phyloP scores from a whole-genome alignment of 768 basidiomycete species.

The Cyclocybe aegerita region DNA sequence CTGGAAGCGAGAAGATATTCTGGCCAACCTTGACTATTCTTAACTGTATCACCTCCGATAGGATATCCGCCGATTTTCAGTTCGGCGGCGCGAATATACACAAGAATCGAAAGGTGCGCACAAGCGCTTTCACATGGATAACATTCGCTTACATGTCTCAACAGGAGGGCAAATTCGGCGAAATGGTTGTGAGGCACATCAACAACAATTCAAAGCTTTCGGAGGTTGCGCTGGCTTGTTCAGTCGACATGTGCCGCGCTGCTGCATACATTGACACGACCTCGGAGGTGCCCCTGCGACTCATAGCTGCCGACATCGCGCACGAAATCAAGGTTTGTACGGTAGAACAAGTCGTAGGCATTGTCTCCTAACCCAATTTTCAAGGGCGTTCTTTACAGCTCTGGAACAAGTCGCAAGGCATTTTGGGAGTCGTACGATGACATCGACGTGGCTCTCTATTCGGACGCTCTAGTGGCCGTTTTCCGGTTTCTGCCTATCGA shows the following conservation, averaged over 20 bases:
- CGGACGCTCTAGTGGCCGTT: slow-evolving; percentile 70
- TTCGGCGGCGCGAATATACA: slow-evolving; percentile 28
- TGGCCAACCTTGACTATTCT: slow-evolving; percentile 84
- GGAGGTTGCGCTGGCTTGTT: slow-evolving; percentile 70
- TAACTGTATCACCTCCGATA: slow-evolving; percentile 73
- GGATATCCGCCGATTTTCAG: slow-evolving; percentile 59
- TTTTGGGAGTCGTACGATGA: slow-evolving; percentile 76
- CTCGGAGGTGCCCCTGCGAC: slow-evolving; percentile 61
- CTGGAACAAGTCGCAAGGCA: slow-evolving; percentile 45
- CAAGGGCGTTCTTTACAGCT: slow-evolving; percentile 31
- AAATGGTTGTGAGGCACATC: slow-evolving; percentile 62
- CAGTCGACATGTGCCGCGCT: slow-evolving; percentile 75
- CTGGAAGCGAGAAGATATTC: slow-evolving; percentile 50
- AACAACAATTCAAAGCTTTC: slow-evolving; percentile 53
- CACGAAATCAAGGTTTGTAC: slow-evolving; percentile 73
- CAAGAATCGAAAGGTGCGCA: slow-evolving; percentile 35
- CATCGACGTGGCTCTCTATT: slow-evolving; percentile 74
- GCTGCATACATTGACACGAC: slow-evolving; percentile 52
- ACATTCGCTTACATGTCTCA: neutral
- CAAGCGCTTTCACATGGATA: neutral
- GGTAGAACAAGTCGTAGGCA: neutral
- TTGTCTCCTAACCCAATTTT: neutral
- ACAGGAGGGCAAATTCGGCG: slow-evolving; percentile 59
- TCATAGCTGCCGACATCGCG: slow-evolving; percentile 70
- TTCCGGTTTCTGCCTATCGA: slow-evolving; percentile 69